These are phyloP conservation scores for Nemophila menziesii DNA, from an alignment of 257 asterid species.

Conservation along the genomic window DNA sequence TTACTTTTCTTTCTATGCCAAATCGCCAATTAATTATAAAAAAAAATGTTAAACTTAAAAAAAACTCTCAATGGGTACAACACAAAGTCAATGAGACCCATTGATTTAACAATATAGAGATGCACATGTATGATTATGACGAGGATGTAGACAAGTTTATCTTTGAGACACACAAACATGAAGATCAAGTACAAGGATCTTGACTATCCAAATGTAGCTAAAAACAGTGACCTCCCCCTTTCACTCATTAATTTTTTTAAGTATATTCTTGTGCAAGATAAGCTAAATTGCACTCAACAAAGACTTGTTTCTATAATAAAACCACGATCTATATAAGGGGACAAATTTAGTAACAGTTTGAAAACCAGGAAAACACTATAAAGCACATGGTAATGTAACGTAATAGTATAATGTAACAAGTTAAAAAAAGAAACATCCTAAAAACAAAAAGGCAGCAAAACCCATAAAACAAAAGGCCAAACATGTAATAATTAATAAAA, in stretches of 20 bases:
- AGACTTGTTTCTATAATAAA: background rate
- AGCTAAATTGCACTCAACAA: background rate
- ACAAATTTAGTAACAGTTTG: background rate
- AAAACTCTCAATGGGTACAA: no score
- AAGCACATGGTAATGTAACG: no score
- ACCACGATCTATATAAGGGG: background rate
- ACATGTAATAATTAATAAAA: constrained; percentile 13
- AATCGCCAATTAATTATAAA: no score
- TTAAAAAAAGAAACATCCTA: constrained; percentile 10
- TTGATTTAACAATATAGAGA: no score
- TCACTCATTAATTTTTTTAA: background rate
- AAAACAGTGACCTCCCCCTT: background rate
- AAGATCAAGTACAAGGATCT: background rate
- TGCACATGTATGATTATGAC: no score
- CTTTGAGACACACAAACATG: background rate
- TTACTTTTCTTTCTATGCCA: no score
- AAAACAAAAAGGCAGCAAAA: constrained; percentile 14
- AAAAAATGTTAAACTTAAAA: no score
- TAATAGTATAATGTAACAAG: no score
- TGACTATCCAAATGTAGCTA: background rate
- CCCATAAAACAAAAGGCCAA: constrained; percentile 32
- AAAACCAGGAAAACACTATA: background rate
- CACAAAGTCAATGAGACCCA: no score
- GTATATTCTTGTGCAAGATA: no score
- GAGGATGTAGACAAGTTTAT: no score